phyloP scores from a whole-genome alignment of 1,284 basidiomycete species.

The Flammula alnicola region DNA sequence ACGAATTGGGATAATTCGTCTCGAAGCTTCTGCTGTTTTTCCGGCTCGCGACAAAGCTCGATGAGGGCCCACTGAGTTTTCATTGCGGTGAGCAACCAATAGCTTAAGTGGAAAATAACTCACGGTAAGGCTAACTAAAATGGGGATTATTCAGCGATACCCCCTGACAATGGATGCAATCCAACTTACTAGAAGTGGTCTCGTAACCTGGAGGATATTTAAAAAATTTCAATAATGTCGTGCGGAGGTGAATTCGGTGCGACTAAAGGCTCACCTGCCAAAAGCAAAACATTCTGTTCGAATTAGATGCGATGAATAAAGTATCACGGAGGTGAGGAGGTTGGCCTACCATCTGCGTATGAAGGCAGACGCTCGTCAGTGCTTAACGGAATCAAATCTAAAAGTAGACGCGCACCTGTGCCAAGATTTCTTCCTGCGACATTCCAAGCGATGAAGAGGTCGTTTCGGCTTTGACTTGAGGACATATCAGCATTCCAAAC shows the following conservation, averaged over 20 bases:
- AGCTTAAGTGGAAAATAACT: constrained; percentile 5
- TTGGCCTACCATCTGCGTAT: constrained; percentile 18
- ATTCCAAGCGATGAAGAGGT: constrained; percentile 47
- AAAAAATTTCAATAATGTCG: no score
- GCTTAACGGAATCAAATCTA: not conserved
- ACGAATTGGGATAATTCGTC: constrained; percentile 48
- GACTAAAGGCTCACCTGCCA: constrained; percentile 29
- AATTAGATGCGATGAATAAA: not conserved
- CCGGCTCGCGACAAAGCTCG: constrained; percentile 52
- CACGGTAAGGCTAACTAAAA: constrained; percentile 42
- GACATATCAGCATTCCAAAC: constrained; percentile 1
- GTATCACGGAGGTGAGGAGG: no score
- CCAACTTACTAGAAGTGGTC: constrained; percentile 43
- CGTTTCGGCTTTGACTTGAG: constrained; percentile 56
- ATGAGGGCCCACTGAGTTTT: constrained; percentile 47
- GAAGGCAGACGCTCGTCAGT: no score
- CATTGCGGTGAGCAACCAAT: not conserved
- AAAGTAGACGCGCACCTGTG: constrained; percentile 39
- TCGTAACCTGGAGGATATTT: constrained; percentile 47
- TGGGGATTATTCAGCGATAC: not conserved
- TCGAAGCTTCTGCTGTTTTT: constrained; percentile 54
- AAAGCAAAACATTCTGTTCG: constrained; percentile 26
- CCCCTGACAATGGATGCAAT: not conserved
- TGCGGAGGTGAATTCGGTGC: no score
- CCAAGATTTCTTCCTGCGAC: constrained; percentile 69